Conservation (phyloP, 2,329 filamentous ascomycete species). For the Fusarium fujikuroi region DNA sequence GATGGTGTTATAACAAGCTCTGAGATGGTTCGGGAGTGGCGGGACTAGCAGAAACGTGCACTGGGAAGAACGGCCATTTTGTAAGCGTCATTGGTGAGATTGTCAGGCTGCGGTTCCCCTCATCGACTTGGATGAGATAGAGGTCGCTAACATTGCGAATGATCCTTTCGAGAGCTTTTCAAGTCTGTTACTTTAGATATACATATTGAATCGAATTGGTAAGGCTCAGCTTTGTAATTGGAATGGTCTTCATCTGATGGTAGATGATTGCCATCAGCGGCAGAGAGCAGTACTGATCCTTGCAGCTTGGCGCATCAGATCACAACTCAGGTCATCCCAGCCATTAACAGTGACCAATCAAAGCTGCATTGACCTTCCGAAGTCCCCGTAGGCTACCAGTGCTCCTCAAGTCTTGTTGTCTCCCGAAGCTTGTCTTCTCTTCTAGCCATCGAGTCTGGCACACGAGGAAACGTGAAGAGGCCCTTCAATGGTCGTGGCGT, state of each 20-base stretch:
- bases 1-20: background rate
- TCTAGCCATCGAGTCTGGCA: background rate
- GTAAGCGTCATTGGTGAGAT: background rate
- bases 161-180: rapidly evolving
- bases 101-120: background rate
- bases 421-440: background rate
- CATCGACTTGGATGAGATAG: background rate
- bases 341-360: background rate
- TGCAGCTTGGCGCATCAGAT: background rate
- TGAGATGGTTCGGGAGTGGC: background rate
- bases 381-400: background rate
- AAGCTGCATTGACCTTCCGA: background rate
- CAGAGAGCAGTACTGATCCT: background rate
- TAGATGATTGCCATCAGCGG: background rate
- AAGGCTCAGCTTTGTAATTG: background rate
- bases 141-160: too few species aligned
- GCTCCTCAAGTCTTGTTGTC: background rate
- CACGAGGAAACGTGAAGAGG: background rate
- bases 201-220: rapidly evolving
- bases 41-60: background rate
- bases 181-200: rapidly evolving
- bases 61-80: background rate
- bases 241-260: background rate
- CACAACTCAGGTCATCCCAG: background rate
- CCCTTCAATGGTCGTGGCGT: too few species aligned